Evolutionary conservation across 305 asterid genomes (phyloP), one percentile per base, ranked within the genome.

Genomic region (Ruellia speciosa): DNA sequence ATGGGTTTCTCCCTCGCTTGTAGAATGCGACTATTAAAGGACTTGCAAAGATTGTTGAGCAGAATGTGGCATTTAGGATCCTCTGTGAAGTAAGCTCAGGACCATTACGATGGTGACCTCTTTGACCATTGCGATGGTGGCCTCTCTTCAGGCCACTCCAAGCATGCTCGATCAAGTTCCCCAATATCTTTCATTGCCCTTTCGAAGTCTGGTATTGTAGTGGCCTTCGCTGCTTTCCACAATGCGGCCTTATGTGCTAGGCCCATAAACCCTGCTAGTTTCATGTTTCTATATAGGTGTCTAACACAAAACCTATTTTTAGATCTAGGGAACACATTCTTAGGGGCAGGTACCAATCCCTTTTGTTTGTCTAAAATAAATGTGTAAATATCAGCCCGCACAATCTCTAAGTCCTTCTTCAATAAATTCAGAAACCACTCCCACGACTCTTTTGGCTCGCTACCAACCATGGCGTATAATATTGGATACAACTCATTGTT

Each of bases 311-410:
- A 59, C 3, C 43, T 50, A 5, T 59, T 31, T 2, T 45, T 31
- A 7, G 48, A 37, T 0, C 6, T 13, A 0, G 34, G 59, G 0
- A 66, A 11, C 0, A 41, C 35, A 9, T 0, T 3, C 15, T 59
- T 18, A 52, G 59, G 45, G 2, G 62, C 33, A 2, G 52, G 48
- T 0, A 56, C 9, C 4, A 56, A 12, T 0, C 43, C 46, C 6
- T 52, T 64, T 14, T 37, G 35, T 7, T 56, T 64, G 16, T 64
- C 63, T 28, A 40, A 54, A 0, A 55, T 64, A 17, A 56, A 64
- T 0, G 24, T 64, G 9, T 14, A 56, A 0, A 9, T 0, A 4
- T 9, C 37, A 12, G 58, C 17, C 0, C 14, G 6, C 5, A 6
- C 35, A 4, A 34, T n/a, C 2, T 0, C 3, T n/a, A 46, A 48